Conservation (phyloP, 2,329 filamentous ascomycete genomes). For the Penicillium rolfsii region DNA sequence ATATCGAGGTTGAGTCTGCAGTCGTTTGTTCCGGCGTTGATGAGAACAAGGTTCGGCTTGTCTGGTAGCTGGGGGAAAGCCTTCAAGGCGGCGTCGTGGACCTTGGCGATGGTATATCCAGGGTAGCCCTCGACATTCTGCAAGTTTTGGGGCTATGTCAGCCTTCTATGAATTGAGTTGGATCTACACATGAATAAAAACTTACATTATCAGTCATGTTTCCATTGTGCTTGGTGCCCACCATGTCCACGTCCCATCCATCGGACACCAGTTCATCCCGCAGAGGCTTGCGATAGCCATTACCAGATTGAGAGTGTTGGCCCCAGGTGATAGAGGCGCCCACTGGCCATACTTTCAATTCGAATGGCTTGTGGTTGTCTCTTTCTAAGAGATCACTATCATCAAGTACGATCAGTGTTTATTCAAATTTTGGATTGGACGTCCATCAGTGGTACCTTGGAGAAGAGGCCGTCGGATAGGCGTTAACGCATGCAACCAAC, state of each 20-base stretch:
- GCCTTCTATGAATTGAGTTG: not conserved
- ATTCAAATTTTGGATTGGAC: not conserved
- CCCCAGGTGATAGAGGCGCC: slow-evolving; percentile 23
- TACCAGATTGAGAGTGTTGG: slow-evolving; percentile 10
- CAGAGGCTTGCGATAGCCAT: slow-evolving; percentile 22
- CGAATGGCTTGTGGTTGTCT: not conserved
- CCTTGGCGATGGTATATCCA: not conserved
- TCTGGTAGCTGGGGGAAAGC: not conserved
- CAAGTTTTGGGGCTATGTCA: not conserved
- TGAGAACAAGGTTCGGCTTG: not conserved
- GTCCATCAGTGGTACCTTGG: not conserved
- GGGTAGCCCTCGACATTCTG: slow-evolving; percentile 1
- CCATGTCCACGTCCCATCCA: slow-evolving; percentile 22
- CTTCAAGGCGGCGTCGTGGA: not conserved
- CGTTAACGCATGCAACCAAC: not conserved
- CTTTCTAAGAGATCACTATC: not conserved
- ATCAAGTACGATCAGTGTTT: not conserved
- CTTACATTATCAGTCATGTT: slow-evolving; percentile 19
- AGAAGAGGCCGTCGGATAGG: not conserved
- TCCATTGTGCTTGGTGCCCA: slow-evolving; percentile 18
- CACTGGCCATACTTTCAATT: slow-evolving; percentile 7
- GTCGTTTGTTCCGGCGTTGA: slow-evolving; percentile 1
- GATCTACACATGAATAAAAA: too few species aligned
- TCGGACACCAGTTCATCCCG: slow-evolving; percentile 12
- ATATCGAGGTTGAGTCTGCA: not conserved